Percentiles rank a stretch among this genome's conserved stretches.
These are phyloP conservation scores for Xerophyta viscosa DNA, from an alignment of 106 monocot species.

Conservation along the genomic window DNA sequence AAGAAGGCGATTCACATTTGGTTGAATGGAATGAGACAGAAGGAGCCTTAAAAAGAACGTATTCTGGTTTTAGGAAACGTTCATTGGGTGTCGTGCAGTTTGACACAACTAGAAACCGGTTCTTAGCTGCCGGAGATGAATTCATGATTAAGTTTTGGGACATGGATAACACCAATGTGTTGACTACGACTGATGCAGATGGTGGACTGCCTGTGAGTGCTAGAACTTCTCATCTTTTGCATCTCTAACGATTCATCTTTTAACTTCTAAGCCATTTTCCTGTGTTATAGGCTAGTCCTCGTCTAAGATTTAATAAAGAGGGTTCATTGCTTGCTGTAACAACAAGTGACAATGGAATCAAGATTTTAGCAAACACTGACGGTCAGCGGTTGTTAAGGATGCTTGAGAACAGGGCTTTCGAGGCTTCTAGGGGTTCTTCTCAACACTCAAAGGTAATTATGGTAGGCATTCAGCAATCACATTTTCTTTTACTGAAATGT, in stretches of 20 bases:
- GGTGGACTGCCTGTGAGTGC: slow-evolving; percentile 34
- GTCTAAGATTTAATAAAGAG: slow-evolving; percentile 15
- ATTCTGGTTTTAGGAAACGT: slow-evolving; percentile 32
- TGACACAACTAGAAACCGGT: slow-evolving; percentile 47
- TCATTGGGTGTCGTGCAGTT: slow-evolving; percentile 44
- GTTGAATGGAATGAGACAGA: slow-evolving; percentile 60
- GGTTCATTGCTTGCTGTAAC: slow-evolving; percentile 16
- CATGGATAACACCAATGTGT: slow-evolving; percentile 41
- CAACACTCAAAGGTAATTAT: slow-evolving; percentile 1
- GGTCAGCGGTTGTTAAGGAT: slow-evolving; percentile 8
- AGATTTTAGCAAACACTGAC: slow-evolving; percentile 14
- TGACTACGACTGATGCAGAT: slow-evolving; percentile 42
- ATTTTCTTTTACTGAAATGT: too few relatives aligned
- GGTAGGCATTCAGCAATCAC: too few relatives aligned
- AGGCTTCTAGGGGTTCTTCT: slow-evolving; percentile 8
- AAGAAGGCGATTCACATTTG: slow-evolving; percentile 45
- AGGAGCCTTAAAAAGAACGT: slow-evolving; percentile 39
- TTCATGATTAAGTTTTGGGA: slow-evolving; percentile 60
- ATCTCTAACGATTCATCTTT: too few relatives aligned
- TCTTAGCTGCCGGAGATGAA: slow-evolving; percentile 60
- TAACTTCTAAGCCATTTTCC: too few relatives aligned
- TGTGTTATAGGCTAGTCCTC: slow-evolving; percentile 10
- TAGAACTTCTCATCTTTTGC: background rate
- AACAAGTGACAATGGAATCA: slow-evolving; percentile 12
- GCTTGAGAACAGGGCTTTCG: slow-evolving; percentile 7